phyloP scores from a whole-genome alignment of 2,329 filamentous ascomycete genomes.

The Camillea tinctor region DNA sequence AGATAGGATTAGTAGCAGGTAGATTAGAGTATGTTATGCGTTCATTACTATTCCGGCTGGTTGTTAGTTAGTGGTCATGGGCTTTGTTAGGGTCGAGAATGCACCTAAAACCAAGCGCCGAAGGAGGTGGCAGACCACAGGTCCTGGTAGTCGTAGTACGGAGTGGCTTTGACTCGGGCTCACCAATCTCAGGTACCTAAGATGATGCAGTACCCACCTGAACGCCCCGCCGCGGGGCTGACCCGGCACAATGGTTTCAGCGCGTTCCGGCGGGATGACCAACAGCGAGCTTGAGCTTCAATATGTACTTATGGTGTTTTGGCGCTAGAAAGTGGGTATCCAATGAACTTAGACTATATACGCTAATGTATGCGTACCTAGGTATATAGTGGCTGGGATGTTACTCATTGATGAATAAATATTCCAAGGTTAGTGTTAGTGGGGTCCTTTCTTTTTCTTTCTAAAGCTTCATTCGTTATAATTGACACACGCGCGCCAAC shows the following conservation, averaged over 20 bases:
- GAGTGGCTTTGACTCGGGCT: conserved; percentile 2
- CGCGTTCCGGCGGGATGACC: conserved; percentile 22
- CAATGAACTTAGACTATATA: too few relatives aligned
- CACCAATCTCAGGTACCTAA: not conserved
- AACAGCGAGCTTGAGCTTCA: too few relatives aligned
- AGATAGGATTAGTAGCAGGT: too few relatives aligned
- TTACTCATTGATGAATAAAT: too few relatives aligned
- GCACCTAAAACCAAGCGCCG: conserved; percentile 14
- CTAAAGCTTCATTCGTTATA: not conserved
- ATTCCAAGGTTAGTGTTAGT: too few relatives aligned
- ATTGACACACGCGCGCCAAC: not conserved
- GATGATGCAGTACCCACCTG: not conserved
- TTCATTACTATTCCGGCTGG: too few relatives aligned
- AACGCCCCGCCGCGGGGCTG: conserved; percentile 15
- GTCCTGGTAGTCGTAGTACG: not conserved
- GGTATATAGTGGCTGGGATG: too few relatives aligned
- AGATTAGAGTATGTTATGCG: too few relatives aligned
- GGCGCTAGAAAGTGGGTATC: too few relatives aligned
- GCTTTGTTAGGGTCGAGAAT: conserved; percentile 11
- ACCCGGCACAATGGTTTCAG: conserved; percentile 21
- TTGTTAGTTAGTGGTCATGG: conserved; percentile 3
- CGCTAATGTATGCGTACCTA: too few relatives aligned
- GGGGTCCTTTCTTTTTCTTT: not conserved
- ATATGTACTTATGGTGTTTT: not conserved
- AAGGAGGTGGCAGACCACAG: conserved; percentile 20